Conservation (phyloP, 495 filamentous ascomycete genomes). For the Collariella sp. region DNA sequence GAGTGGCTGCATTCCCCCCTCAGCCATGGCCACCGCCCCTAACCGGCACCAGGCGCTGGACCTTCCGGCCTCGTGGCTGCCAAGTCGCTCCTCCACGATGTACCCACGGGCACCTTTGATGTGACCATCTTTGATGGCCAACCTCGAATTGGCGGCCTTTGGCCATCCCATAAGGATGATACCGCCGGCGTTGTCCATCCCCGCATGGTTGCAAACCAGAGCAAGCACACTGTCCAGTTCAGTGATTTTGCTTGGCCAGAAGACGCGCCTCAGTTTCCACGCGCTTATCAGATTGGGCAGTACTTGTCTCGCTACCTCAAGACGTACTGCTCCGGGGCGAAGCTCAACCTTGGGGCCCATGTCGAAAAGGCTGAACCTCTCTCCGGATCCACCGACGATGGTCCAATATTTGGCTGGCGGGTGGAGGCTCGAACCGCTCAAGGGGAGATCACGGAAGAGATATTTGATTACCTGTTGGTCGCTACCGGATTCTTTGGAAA, state of each 20-base stretch:
- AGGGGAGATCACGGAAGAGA: slow-evolving; percentile 21
- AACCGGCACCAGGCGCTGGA: slow-evolving; percentile 52
- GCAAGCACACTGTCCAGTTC: slow-evolving; percentile 68
- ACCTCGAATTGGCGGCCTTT: slow-evolving; percentile 63
- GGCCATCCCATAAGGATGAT: slow-evolving; percentile 47
- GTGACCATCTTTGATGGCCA: slow-evolving; percentile 65
- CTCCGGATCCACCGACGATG: neutral
- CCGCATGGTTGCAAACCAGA: slow-evolving; percentile 70
- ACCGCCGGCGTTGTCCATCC: slow-evolving; percentile 47
- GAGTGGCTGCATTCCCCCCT: slow-evolving; percentile 16
- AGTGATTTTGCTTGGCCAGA: slow-evolving; percentile 65
- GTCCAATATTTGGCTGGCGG: slow-evolving; percentile 40
- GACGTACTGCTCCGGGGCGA: slow-evolving; percentile 44
- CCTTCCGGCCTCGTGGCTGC: slow-evolving; percentile 75
- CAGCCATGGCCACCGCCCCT: neutral
- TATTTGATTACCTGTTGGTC: slow-evolving; percentile 66
- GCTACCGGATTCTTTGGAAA: slow-evolving; percentile 69
- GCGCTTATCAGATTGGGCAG: slow-evolving; percentile 63
- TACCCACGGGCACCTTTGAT: slow-evolving; percentile 47
- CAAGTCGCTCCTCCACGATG: slow-evolving; percentile 63
- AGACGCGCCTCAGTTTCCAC: slow-evolving; percentile 54
- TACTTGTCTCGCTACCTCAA: slow-evolving; percentile 60
- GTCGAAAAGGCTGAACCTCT: slow-evolving; percentile 43
- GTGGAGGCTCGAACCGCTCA: slow-evolving; percentile 38
- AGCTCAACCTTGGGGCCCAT: slow-evolving; percentile 43